Percentiles rank a stretch among this genome's conserved stretches.
Conservation (phyloP, 2,329 filamentous ascomycete genomes). For the Beauveria australis region DNA sequence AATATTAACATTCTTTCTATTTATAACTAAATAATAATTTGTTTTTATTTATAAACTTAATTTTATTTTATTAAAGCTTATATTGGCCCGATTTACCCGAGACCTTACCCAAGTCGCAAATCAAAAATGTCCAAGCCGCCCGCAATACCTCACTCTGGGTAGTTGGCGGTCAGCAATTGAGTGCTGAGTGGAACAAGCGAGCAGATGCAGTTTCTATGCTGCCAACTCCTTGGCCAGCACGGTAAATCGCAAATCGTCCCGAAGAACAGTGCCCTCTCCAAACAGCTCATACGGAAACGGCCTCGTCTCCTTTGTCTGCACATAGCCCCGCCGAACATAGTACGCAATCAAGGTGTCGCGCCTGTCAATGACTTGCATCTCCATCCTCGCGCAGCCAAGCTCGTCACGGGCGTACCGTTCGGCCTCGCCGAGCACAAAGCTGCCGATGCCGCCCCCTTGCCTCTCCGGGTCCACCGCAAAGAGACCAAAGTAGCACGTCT, state of each 20-base stretch:
- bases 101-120: too few species aligned
- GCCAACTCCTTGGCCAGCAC: constrained; percentile 31
- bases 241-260: constrained; percentile 36
- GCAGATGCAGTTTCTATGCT: background rate
- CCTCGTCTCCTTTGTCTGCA: constrained; percentile 27
- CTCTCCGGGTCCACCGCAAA: constrained; percentile 36
- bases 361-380: constrained; percentile 37
- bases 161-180: too few species aligned
- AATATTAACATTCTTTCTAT: too few species aligned
- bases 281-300: constrained; percentile 35
- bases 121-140: too few species aligned
- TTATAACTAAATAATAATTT: too few species aligned
- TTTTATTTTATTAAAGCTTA: too few species aligned
- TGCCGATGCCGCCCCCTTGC: constrained; percentile 37
- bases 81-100: too few species aligned
- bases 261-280: constrained; percentile 27
- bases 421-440: constrained; percentile 30
- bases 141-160: too few species aligned
- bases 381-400: constrained; percentile 28
- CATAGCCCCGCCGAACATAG: constrained; percentile 37
- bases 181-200: too few species aligned
- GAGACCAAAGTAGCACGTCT: constrained; percentile 35
- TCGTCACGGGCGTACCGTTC: constrained; percentile 28
- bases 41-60: too few species aligned
- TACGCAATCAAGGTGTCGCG: constrained; percentile 36